Evolutionary conservation across 306 rosid species (phyloP).

Genomic region (Dalbergia cultrata): DNA sequence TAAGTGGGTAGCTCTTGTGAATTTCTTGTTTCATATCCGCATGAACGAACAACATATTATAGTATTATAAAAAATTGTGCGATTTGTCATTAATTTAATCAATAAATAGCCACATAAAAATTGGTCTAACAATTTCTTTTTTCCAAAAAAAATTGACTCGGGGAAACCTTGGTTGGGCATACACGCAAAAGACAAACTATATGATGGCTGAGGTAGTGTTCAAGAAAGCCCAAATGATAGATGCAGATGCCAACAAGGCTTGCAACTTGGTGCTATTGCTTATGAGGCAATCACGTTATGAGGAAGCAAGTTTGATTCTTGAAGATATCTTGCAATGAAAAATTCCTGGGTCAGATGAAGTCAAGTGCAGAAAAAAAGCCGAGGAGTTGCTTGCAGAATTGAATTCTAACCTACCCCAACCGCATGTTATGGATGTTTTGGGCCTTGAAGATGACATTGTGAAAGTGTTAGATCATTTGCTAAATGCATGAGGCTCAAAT

Average conservation of each 20-base stretch:
- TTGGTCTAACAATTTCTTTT: no score
- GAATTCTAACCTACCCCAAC: constrained; percentile 38
- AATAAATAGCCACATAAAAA: no score
- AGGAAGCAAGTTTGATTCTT: constrained; percentile 62
- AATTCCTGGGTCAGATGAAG: constrained; percentile 63
- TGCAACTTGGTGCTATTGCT: constrained; percentile 78
- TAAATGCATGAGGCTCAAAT: constrained; percentile 62
- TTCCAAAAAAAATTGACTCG: constrained; percentile 13
- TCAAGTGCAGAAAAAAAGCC: constrained; percentile 61
- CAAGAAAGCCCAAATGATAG: constrained; percentile 80
- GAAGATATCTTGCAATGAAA: constrained; percentile 59
- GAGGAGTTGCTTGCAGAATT: constrained; percentile 60
- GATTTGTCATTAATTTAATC: no score
- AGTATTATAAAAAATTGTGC: no score
- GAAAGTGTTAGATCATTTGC: constrained; percentile 72
- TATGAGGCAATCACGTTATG: constrained; percentile 62
- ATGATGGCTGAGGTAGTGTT: constrained; percentile 77
- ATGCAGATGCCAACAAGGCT: constrained; percentile 84
- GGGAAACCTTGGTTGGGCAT: constrained; percentile 98
- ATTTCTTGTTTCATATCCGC: no score
- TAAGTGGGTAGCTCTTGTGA: no score
- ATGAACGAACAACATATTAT: no score
- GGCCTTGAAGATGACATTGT: constrained; percentile 68
- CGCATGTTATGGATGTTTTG: constrained; percentile 26
- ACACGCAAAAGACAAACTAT: constrained; percentile 78